Evolutionary conservation across 2,329 filamentous ascomycete species (phyloP).

Genomic region (Orbilia blumenaviensis): DNA sequence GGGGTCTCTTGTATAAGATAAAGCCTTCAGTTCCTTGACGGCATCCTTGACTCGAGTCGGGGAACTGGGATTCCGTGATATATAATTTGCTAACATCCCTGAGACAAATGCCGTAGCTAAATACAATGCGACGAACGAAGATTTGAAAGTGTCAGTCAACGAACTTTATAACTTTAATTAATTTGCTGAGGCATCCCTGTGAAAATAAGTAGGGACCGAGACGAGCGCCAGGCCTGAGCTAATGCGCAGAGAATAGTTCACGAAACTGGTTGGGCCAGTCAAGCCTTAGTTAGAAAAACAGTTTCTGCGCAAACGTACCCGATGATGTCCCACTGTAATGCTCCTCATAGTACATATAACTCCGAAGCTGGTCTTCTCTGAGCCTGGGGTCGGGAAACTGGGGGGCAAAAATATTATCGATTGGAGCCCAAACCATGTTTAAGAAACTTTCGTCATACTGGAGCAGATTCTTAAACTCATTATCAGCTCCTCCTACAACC

Average conservation of each 20-base stretch:
- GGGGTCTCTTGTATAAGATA: not conserved
- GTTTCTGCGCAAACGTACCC: no score
- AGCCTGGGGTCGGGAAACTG: not conserved
- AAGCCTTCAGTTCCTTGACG: not conserved
- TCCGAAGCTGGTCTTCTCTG: not conserved
- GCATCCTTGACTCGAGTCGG: not conserved
- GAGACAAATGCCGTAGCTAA: not conserved
- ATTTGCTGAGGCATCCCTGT: no score
- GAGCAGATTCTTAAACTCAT: not conserved
- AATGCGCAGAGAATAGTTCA: no score
- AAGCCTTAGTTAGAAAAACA: no score
- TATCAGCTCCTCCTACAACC: not conserved
- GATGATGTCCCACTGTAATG: not conserved
- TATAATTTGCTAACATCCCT: slow-evolving; percentile 6
- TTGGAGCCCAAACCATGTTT: not conserved
- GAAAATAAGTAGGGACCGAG: no score
- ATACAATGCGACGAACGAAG: no score
- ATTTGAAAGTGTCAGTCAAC: no score
- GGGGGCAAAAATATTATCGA: not conserved
- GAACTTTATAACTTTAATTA: no score
- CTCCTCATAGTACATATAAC: not conserved
- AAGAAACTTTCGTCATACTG: not conserved
- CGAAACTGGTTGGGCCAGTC: no score
- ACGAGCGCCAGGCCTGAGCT: no score
- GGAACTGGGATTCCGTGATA: not conserved